phyloP scores from a whole-genome alignment of 345 rosid species.

The Balakata baccata region DNA sequence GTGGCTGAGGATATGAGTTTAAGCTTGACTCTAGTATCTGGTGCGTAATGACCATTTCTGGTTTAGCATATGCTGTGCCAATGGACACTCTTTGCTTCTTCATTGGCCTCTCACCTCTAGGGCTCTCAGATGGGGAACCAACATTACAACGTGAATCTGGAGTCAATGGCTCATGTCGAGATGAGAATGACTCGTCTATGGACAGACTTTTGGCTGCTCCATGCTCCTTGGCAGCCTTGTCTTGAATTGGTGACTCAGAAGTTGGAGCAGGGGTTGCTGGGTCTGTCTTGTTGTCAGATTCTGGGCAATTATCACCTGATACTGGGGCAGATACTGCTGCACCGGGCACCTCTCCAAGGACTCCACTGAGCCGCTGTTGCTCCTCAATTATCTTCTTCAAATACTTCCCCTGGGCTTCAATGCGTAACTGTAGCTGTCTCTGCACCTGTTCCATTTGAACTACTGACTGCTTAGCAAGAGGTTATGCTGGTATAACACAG shows the following conservation, averaged over 20 bases:
- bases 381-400: slow-evolving; percentile 98
- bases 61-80: slow-evolving; percentile 41
- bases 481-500: background rate
- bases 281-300: slow-evolving; percentile 66
- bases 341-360: slow-evolving; percentile 51
- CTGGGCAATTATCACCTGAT: slow-evolving; percentile 46
- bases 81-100: slow-evolving; percentile 65
- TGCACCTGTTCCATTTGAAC: slow-evolving; percentile 62
- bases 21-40: slow-evolving; percentile 81
- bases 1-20: slow-evolving; percentile 51
- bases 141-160: slow-evolving; percentile 75
- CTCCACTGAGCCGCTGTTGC: slow-evolving; percentile 83
- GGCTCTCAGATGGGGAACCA: slow-evolving; percentile 58
- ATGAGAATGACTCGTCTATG: slow-evolving; percentile 74
- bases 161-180: slow-evolving; percentile 77
- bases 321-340: slow-evolving; percentile 38
- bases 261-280: slow-evolving; percentile 90
- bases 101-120: slow-evolving; percentile 50
- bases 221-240: slow-evolving; percentile 59
- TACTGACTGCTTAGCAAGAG: slow-evolving; percentile 2
- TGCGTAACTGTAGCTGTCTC: slow-evolving; percentile 92
- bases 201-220: slow-evolving; percentile 71
- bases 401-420: slow-evolving; percentile 97
- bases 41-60: slow-evolving; percentile 50
- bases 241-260: slow-evolving; percentile 71